Percentiles rank a stretch among this genome's conserved stretches.
Conservation (phyloP, 2,329 filamentous ascomycete genomes). For the Whalleya microplaca region DNA sequence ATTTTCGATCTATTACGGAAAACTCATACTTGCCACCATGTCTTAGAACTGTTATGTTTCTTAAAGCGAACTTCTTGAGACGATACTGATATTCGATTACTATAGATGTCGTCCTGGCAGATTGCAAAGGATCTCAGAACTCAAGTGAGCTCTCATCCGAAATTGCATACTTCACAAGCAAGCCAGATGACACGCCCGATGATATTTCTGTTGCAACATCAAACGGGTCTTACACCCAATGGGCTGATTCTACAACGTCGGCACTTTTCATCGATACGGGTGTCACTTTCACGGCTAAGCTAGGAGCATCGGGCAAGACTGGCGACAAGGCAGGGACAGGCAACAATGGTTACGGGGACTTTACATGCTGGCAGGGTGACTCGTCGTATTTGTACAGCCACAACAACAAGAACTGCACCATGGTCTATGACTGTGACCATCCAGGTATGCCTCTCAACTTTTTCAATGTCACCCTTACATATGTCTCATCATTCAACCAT, state of each 20-base stretch:
- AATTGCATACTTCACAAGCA: constrained; percentile 36
- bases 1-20: no score
- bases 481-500: not conserved
- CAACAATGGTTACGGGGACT: constrained; percentile 37
- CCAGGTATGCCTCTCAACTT: constrained; percentile 10
- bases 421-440: constrained; percentile 39
- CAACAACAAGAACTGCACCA: constrained; percentile 30
- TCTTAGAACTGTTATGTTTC: not conserved
- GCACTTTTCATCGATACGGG: constrained; percentile 35
- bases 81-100: not conserved
- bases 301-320: constrained; percentile 33
- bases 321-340: constrained; percentile 38
- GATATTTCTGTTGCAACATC: constrained; percentile 34
- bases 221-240: constrained; percentile 30
- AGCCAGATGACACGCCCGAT: constrained; percentile 23
- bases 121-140: constrained; percentile 31
- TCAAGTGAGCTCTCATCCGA: constrained; percentile 33
- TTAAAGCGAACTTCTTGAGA: not conserved
- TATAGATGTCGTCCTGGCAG: constrained; percentile 37
- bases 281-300: constrained; percentile 33
- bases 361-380: constrained; percentile 38
- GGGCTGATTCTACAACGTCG: constrained; percentile 34
- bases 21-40: not conserved
- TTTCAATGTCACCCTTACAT: not conserved
- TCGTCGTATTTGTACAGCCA: constrained; percentile 32